Evolutionary conservation across 2,329 filamentous ascomycete species (phyloP), one percentile per base, ranked within the genome.

Genomic region (Blastomyces emzantsi): DNA sequence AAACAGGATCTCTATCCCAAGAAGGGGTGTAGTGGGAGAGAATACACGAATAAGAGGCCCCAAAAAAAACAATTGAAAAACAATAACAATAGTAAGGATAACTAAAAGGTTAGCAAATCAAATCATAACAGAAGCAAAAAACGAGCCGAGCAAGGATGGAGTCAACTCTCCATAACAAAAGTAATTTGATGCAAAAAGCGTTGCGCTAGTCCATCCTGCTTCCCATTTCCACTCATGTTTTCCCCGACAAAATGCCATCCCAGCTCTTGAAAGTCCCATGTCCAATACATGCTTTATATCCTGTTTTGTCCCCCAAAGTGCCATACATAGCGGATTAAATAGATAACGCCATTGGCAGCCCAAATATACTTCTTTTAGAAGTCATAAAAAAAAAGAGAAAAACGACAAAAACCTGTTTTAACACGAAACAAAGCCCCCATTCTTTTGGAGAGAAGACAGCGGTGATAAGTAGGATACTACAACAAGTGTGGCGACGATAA

Each of bases 1-100:
- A 22, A 36, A 49, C 13, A n/a, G 17, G 33, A 60, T 60, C 57
- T 60, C 43, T n/a, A 47, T 45, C 22, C 17, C 57, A 60, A 57
- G 25, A 60, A n/a, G 33, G 17, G 7, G 7, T 36, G n/a, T 11
- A 43, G 19, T 41, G 36, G 33, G 55, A 57, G 36, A 57, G 55
- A 57, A 57, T 39, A 57, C 55, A 57, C 43, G 33, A 39, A 41
- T 57, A 25, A 57, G 11, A 39, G 11, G n/a, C 9, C 33, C 39
- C 22, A 41, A 41, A 39, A n/a, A 13, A n/a, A 30, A 30, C 28
- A 30, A 41, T 5, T 11, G n/a, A 13, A 36, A 22, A 41, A 41
- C 2, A 25, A 22, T n/a, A 39, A 22, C n/a, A 41, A 25, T 9
- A 41, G 17, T 39, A 39, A 39, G 9, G 25, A n/a, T 17, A 45